Percentiles rank a stretch among this genome's conserved stretches.
phyloP scores from a whole-genome alignment of 768 basidiomycete genomes.

The Termitomyces sp. region DNA sequence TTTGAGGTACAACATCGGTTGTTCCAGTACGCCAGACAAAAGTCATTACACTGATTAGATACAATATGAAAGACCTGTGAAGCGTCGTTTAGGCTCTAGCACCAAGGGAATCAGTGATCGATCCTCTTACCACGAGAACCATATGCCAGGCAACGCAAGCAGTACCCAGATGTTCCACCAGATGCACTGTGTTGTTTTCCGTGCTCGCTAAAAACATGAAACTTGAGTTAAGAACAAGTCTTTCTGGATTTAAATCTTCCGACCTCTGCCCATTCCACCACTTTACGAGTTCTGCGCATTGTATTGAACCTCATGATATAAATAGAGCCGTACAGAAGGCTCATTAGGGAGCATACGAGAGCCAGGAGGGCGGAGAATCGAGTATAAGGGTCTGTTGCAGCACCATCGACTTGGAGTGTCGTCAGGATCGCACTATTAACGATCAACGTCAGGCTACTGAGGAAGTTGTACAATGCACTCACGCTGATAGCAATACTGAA shows the following conservation, averaged over 20 bases:
- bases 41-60: constrained; percentile 57
- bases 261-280: constrained; percentile 60
- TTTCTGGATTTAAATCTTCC: neutral
- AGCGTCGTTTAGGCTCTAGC: neutral
- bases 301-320: constrained; percentile 59
- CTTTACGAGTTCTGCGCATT: constrained; percentile 61
- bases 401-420: constrained; percentile 24
- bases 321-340: constrained; percentile 55
- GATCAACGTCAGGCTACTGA: neutral
- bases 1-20: constrained; percentile 31
- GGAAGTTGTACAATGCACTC: neutral
- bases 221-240: neutral
- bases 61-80: constrained; percentile 63
- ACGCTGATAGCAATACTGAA: constrained; percentile 20
- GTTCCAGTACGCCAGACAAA: constrained; percentile 73
- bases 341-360: constrained; percentile 54
- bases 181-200: constrained; percentile 25
- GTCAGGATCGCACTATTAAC: constrained; percentile 19
- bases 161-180: constrained; percentile 64
- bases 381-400: constrained; percentile 46
- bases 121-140: constrained; percentile 59
- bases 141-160: constrained; percentile 61
- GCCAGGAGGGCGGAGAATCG: constrained; percentile 51
- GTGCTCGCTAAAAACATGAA: constrained; percentile 46
- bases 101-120: no score